These are phyloP conservation scores for Alternaria alternata DNA, from an alignment of 2,329 filamentous ascomycete genomes.

Conservation along the genomic window DNA sequence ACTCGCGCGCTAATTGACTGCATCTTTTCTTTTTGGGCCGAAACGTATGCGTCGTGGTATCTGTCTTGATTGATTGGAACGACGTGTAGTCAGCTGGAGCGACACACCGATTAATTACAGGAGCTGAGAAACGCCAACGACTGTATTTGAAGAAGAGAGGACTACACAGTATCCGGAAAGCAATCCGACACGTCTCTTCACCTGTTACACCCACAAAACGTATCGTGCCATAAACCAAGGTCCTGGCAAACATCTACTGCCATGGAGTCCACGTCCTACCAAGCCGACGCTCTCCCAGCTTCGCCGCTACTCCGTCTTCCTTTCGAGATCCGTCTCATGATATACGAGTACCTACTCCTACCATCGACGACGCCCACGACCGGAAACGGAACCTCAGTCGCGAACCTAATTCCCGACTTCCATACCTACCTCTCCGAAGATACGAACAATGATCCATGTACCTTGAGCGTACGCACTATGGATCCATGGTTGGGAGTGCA, in stretches of 20 bases:
- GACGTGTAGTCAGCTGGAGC: not conserved
- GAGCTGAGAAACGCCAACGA: not conserved
- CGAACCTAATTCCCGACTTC: constrained; percentile 50
- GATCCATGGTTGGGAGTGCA: constrained; percentile 49
- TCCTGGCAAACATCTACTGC: not conserved
- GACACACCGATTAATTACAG: not conserved
- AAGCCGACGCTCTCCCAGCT: constrained; percentile 13
- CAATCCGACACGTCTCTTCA: not conserved
- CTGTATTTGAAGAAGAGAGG: not conserved
- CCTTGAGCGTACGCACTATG: constrained; percentile 55
- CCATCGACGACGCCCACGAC: constrained; percentile 48
- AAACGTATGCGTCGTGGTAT: not conserved
- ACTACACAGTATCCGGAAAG: not conserved
- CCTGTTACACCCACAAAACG: too few species aligned
- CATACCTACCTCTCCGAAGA: constrained; percentile 52
- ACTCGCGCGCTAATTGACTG: not conserved
- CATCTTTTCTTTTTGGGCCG: not conserved
- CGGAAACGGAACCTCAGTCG: constrained; percentile 39
- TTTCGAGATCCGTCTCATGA: constrained; percentile 57
- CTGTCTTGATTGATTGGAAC: constrained; percentile 1
- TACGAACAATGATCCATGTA: constrained; percentile 43
- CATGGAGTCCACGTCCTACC: constrained; percentile 11
- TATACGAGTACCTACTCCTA: constrained; percentile 55
- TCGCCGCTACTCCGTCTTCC: constrained; percentile 55
- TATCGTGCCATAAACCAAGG: not conserved